Base-by-base conservation (phyloP, 805 yeast genomes). In the Cyberlindnera meyerae region DNA sequence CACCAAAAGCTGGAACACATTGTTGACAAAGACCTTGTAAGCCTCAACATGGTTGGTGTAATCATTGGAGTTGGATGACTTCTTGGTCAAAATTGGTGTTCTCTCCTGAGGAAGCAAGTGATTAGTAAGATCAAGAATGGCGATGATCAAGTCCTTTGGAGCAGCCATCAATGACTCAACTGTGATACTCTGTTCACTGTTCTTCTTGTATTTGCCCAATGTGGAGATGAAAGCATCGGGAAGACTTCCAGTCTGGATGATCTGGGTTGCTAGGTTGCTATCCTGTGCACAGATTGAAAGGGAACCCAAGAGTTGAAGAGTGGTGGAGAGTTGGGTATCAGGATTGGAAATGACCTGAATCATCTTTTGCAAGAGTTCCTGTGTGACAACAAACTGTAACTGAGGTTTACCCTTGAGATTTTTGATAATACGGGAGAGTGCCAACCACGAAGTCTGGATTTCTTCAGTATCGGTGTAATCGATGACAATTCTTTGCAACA, bases 131-230 rank as follows among this genome's bases (percentile, higher is more conserved):
- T 71, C 68, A 14, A 85, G 58, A 14, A 80, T 64, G 11, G 75
- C 64, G 2, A 72, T 47, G 14, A 82, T 57, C 20, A 83, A 54
- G n/a, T 78, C 82, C 47, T 78, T 81, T 0, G 90, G 88, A 3
- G 79, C 73, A 36, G 79, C 74, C 77, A 85, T 80, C 27, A 87
- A 58, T 0, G 85, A 74, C 50, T 84, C 95, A 31, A 81, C 73
- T 5, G 86, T 64, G 1, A 75, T 54, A 1, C 42, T 52, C 7
- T 62, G 53, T 5, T 42, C 51, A 6, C 47, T 33, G 16, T 34
- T 42, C 39, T 71, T 72, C 9, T 73, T 66, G 47, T 70, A 78
- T 28, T 68, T 71, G 17, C 71, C 63, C 37, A 84, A 58, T 1
- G 80, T 66, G n/a, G 65, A 57, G 13, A 60, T 57, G 5, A 84